A percentile compares a stretch with the other conserved stretches of the same genome.
These are phyloP conservation scores for Syzygium grande DNA, from an alignment of 345 rosid genomes.

Conservation along the genomic window DNA sequence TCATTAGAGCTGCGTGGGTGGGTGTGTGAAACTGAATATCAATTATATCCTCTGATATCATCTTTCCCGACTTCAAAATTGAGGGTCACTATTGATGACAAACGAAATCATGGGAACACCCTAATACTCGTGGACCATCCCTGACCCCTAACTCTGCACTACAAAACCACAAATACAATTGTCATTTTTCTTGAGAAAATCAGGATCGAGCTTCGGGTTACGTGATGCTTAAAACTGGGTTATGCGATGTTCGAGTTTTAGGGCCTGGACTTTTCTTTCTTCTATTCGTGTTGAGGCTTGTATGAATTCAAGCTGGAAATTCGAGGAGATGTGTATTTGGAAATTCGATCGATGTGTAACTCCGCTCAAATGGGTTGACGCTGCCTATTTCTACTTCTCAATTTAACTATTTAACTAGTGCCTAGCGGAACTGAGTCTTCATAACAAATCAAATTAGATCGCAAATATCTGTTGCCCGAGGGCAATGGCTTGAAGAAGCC, in stretches of 20 bases:
- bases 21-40: neutral
- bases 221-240: neutral
- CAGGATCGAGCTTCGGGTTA: neutral
- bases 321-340: neutral
- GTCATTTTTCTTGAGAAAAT: neutral
- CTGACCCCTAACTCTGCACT: neutral
- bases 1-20: neutral
- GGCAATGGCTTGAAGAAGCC: neutral
- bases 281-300: neutral
- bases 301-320: neutral
- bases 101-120: neutral
- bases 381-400: neutral
- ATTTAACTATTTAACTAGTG: neutral
- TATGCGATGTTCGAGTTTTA: neutral
- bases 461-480: neutral
- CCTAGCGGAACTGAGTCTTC: neutral
- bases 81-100: neutral
- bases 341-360: neutral
- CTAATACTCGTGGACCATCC: neutral
- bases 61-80: neutral
- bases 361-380: neutral
- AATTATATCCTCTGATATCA: neutral
- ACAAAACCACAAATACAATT: neutral
- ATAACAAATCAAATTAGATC: neutral
- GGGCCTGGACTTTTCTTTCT: neutral